phyloP scores from a whole-genome alignment of 768 basidiomycete species.

The Myochromella boudieri region DNA sequence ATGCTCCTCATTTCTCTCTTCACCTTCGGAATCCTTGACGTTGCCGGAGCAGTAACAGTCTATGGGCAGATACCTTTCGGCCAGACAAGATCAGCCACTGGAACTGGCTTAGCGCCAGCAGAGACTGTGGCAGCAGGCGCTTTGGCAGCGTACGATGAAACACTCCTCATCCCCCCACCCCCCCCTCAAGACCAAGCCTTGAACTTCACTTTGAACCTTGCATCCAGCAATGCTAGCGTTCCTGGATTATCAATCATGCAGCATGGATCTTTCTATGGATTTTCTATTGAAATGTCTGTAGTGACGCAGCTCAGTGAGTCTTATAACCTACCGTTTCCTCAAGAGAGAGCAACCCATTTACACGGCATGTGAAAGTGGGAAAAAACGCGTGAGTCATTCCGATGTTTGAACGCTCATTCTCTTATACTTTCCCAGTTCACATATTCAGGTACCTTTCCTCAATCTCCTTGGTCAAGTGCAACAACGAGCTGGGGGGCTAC shows the following conservation, averaged over 20 bases:
- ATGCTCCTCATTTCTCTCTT: slow-evolving; percentile 12
- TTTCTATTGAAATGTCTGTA: slow-evolving; percentile 77
- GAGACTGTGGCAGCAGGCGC: slow-evolving; percentile 27
- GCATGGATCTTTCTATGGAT: slow-evolving; percentile 63
- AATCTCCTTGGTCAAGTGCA: slow-evolving; percentile 64
- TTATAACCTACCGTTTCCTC: not conserved
- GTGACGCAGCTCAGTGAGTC: slow-evolving; percentile 63
- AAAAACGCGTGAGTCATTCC: slow-evolving; percentile 42
- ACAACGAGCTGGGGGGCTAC: slow-evolving; percentile 52
- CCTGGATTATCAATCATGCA: slow-evolving; percentile 38
- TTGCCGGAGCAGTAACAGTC: slow-evolving; percentile 26
- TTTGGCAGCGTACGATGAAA: slow-evolving; percentile 52
- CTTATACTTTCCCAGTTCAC: slow-evolving; percentile 34
- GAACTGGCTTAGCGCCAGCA: not conserved
- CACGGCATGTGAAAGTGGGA: slow-evolving; percentile 38
- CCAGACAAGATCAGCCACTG: too few species aligned
- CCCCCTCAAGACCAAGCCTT: slow-evolving; percentile 43
- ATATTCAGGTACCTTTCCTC: slow-evolving; percentile 56
- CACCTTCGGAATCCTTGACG: slow-evolving; percentile 7
- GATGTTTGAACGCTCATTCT: slow-evolving; percentile 11
- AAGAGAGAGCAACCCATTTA: slow-evolving; percentile 1
- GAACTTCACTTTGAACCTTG: slow-evolving; percentile 45
- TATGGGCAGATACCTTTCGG: slow-evolving; percentile 31
- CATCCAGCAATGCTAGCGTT: slow-evolving; percentile 29
- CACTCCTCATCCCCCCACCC: slow-evolving; percentile 47